Evolutionary conservation across 1,284 basidiomycete species (phyloP), one percentile per base, ranked within the genome.

Genomic region (Boletus albobrunnescens): DNA sequence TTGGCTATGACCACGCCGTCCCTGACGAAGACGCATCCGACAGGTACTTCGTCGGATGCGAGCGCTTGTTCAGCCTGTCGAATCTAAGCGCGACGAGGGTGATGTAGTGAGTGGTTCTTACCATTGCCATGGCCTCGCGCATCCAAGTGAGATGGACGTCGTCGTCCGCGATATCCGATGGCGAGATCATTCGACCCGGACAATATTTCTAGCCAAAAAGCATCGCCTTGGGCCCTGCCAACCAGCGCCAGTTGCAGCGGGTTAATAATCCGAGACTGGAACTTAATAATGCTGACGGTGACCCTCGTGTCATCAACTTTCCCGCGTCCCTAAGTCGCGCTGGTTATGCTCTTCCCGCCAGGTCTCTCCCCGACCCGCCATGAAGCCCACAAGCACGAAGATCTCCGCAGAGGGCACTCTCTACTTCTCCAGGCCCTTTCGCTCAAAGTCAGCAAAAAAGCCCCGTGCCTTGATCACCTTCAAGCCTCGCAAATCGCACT

Each of bases 1-100:
- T 77, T 76, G 3, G 93, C 92, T 52, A 99, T 91, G 52, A 91
- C 75, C 37, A 62, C 65, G 16, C 77, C 81, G 49, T 87, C 77
- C 40, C 90, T 79, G 4, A 99, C 92, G 61, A 99, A 97, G 5
- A 99, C 84, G 57, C 95, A 97, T 13, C 96, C 96, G 1, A 99
- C 94, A 1, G 96, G 96, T 1, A 99, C 94, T 68, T 99, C 96
- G 27, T 81, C 77, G 2, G 86, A 82, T 27, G 77, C 72, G 23
- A 98, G 72, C 3, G 96, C 96, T 67, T 98, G 91, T 58, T 87
- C 79, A 44, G 87, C 87, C 87, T 89, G 54, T 32, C 36, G 36
- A 30, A 47, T 22, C 26, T 50, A 41, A 52, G 44, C 38, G 36
- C 35, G 13, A 24, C 3, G 28, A 13, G 9, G 7, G 19, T 20